Base-by-base conservation (phyloP, 306 rosid genomes). In the Gynostemma pentaphyllum region DNA sequence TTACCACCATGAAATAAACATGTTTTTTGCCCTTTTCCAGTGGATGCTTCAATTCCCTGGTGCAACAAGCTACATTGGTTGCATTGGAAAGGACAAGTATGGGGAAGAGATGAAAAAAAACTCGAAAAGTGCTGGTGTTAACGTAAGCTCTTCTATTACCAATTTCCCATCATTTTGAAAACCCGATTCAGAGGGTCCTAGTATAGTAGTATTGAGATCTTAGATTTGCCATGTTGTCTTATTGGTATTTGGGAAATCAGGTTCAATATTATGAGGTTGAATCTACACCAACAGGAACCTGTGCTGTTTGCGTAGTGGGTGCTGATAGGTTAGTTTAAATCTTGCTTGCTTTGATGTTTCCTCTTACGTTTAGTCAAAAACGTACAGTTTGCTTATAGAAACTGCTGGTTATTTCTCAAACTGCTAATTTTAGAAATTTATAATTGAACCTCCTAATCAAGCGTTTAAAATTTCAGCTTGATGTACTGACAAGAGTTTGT, bases 261-360 rank as follows among this genome's bases (percentile, higher is more conserved):
- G 99, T 84, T 44, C 88, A 94, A 55, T 94, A 94, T 69, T 88
- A 84, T 52, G 89, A 86, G 80, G 89, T 84, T 53, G 97, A 87
- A 27, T 72, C 70, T 44, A 74, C 92, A 68, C 96, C 97, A 63
- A 91, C 97, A 1, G 97, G 97, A 69, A 91, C 97, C 56, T 91
- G 97, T 82, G 97, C 87, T 80, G 97, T 87, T 51, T 87, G 97
- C 77, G 86, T 91, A 18, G 87, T 77, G 68, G 96, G 96, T 68
- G 97, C 90, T 72, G 97, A 88, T 68, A 88, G 99, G 97, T 88
- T 36, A 76, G 79, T 66, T 37, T 19, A 59, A 37, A 42, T 22
- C 42, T 19, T 48, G 29, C 37, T 2, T 37, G 34, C 66, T 23
- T 39, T 8, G 18, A 7, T 39, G 44, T 10, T 39, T 8, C 12